A percentile compares a stretch with the other conserved stretches of the same genome.
Evolutionary conservation across 2,329 filamentous ascomycete species (phyloP).

Genomic region (Triangularia setosa): DNA sequence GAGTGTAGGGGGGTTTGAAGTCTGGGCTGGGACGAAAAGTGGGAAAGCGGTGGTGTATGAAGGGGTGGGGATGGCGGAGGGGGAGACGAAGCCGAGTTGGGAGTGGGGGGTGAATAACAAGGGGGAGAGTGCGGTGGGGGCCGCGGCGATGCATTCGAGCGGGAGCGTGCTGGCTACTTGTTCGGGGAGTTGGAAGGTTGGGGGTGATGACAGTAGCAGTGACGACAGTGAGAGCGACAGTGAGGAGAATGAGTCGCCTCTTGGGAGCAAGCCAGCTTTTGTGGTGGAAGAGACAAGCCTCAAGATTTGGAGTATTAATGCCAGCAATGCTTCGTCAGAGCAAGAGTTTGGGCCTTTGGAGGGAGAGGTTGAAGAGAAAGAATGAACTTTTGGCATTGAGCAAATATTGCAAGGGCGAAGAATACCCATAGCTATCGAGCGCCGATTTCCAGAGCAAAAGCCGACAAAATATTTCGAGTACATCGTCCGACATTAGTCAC

Average conservation of each 20-base stretch:
- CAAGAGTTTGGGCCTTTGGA: not conserved
- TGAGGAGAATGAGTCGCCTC: not conserved
- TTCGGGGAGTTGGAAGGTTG: conserved; percentile 49
- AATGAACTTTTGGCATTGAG: not conserved
- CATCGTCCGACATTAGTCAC: not conserved
- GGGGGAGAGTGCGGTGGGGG: conserved; percentile 44
- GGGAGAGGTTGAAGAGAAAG: conserved; percentile 2
- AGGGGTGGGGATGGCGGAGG: conserved; percentile 46
- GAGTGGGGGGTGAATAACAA: conserved; percentile 44
- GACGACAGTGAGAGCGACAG: conserved; percentile 9
- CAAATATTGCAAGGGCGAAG: not conserved
- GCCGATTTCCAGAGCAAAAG: conserved; percentile 1
- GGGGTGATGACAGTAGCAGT: conserved; percentile 26
- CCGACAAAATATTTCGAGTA: not conserved
- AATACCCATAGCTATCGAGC: not conserved
- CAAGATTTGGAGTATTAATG: conserved; percentile 42
- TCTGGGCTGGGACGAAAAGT: conserved; percentile 57
- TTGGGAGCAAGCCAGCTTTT: conserved; percentile 4
- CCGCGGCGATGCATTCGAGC: conserved; percentile 48
- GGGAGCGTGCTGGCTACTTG: conserved; percentile 56
- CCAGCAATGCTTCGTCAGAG: conserved; percentile 2
- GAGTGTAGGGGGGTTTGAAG: conserved; percentile 46
- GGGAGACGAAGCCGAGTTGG: conserved; percentile 45
- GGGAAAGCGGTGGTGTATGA: conserved; percentile 59
- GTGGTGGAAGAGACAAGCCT: conserved; percentile 40